These are phyloP conservation scores for Yarrowia sp. DNA, from an alignment of 805 yeast species.

Conservation along the genomic window DNA sequence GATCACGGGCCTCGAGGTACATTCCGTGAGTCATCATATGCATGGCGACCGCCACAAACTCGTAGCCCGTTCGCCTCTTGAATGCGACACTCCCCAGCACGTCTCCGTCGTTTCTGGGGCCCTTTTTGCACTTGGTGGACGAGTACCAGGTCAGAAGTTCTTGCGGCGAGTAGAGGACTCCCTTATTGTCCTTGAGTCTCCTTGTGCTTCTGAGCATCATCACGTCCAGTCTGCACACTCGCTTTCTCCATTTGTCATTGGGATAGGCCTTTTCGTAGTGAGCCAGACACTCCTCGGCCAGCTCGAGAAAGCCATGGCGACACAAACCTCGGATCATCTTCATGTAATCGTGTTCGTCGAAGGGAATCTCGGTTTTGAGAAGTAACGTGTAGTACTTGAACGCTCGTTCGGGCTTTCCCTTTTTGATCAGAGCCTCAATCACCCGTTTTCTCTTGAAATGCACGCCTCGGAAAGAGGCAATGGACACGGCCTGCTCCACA, in stretches of 20 bases:
- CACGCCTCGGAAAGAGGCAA: constrained; percentile 11
- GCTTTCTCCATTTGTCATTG: constrained; percentile 1
- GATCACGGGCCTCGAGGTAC: constrained; percentile 18
- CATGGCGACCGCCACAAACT: constrained; percentile 9
- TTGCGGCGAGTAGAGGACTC: not conserved
- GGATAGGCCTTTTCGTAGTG: constrained; percentile 16
- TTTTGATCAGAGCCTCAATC: constrained; percentile 8
- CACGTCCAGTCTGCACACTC: constrained; percentile 18
- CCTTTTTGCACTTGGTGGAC: not conserved
- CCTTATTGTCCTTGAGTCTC: not conserved
- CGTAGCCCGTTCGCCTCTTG: not conserved
- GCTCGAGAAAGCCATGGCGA: not conserved
- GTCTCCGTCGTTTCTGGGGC: not conserved
- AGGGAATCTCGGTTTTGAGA: constrained; percentile 26
- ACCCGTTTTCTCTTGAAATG: constrained; percentile 12
- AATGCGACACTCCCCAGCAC: not conserved
- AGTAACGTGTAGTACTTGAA: constrained; percentile 9
- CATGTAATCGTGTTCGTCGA: constrained; percentile 28
- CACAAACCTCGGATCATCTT: constrained; percentile 15
- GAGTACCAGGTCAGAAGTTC: not conserved
- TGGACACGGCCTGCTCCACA: not conserved
- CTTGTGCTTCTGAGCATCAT: not conserved
- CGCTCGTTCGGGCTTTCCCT: constrained; percentile 19
- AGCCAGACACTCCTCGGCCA: not conserved
- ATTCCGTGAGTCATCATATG: constrained; percentile 24